phyloP scores from a whole-genome alignment of 768 basidiomycete genomes.

The Mycena latifolia region DNA sequence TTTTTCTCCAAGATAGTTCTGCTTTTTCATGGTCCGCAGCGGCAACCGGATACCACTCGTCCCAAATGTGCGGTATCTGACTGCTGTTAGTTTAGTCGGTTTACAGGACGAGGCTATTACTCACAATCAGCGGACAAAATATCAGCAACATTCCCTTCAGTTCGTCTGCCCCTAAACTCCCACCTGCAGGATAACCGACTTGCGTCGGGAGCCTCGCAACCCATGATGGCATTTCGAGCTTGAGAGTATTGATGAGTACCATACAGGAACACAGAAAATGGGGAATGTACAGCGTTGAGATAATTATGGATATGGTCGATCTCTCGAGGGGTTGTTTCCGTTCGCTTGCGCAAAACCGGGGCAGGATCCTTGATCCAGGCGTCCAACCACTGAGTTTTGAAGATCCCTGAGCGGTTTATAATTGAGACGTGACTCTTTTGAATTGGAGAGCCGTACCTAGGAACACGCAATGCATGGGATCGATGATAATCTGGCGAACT shows the following conservation, averaged over 20 bases:
- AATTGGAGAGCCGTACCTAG: constrained; percentile 5
- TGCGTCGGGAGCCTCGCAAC: constrained; percentile 33
- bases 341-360: constrained; percentile 13
- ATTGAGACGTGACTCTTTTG: background rate
- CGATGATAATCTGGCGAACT: constrained; percentile 38
- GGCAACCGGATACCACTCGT: constrained; percentile 17
- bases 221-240: constrained; percentile 41
- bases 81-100: too few relatives aligned
- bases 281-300: constrained; percentile 1
- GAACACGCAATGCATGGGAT: constrained; percentile 42
- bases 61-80: constrained; percentile 17
- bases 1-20: background rate
- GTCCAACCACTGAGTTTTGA: constrained; percentile 14
- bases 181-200: constrained; percentile 41
- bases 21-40: constrained; percentile 11
- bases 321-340: constrained; percentile 29
- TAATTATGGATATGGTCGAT: constrained; percentile 37
- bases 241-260: background rate
- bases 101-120: background rate
- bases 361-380: constrained; percentile 5
- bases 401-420: background rate
- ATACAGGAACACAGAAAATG: background rate
- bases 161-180: constrained; percentile 40
- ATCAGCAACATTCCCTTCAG: constrained; percentile 37
- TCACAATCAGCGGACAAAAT: constrained; percentile 35